Base-by-base conservation (phyloP, 2,329 filamentous ascomycete species). In the Penicillium polonicum region DNA sequence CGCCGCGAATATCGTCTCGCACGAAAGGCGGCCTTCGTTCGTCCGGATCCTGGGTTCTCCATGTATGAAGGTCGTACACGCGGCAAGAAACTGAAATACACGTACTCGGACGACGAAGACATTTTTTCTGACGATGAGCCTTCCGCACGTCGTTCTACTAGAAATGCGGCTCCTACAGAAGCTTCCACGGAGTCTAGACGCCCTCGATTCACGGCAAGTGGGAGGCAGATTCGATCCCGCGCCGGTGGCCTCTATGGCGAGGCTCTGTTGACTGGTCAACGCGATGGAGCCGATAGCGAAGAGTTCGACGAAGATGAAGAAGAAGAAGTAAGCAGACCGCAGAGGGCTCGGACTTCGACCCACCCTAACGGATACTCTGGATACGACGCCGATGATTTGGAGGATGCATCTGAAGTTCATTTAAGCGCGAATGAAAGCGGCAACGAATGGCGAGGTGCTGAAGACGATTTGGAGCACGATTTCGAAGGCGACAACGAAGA, bases 71-170 rank as follows among this genome's bases (percentile, higher is more conserved):
- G 94, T 49, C 90, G 94, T 52, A 99, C 95, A 5, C 87, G 94
- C 58, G 94, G 94, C 56, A 97, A 99, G 80, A 89, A 93, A 60
- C 89, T 96, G 78, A 95, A 92, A 75, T 99, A 99, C 71, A 99
- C 91, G 0, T 99, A 90, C 71, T 95, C 92, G 0, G 92, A 97
- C 52, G 91, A 95, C 25, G 91, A 95, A 65, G 88, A 88, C 36
- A 85, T 88, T 17, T 85, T 86, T 46, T 80, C 78, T 51, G 83
- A 73, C 72, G 92, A 80, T 59, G 77, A 78, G 19, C 84, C 87
- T 7, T 91, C 90, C 13, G 83, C 86, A 19, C 86, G 84, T 44
- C 79, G 82, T 46, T 87, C 85, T 5, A 78, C 78, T 10, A 79
- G 93, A 27, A 89, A 91, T 63, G 65, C 67, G 3, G 91, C 89